Base-by-base conservation (phyloP, 2,329 filamentous ascomycete species). In the Chalaropsis thielavioides region DNA sequence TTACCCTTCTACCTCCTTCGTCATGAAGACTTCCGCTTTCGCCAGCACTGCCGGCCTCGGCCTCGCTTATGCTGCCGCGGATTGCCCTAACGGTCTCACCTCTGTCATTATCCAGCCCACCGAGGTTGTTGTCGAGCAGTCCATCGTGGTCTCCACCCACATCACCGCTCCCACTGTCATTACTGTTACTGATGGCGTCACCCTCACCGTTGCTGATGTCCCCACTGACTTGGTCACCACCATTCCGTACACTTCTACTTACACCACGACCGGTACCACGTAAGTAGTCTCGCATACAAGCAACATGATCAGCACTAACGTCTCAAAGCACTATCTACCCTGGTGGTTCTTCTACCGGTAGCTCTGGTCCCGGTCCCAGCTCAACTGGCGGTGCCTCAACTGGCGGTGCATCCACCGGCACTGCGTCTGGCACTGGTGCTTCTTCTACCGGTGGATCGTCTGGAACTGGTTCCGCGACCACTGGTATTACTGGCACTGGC, bases 41-140 rank as follows among this genome's bases (percentile, higher is more conserved):
- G 67, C 66, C 35, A 41, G 62, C 63, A 64, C 49, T n/a, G 65
- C 65, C 6, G 58, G 62, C 17, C 51, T 67, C 38, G 65, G 65
- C 8, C 19, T 67, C 27, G 65, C 56, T 8, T 67, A 67, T 41
- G 65, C 62, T 2, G 44, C 63, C 0, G 43, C 63, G 3, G 65
- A 66, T 15, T 67, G 65, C n/a, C 62, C 58, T 6, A 49, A 56
- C 22, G 65, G 62, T 3, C n/a, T 46, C 1, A 67, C 62, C 11
- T 64, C 65, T 2, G 44, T 67, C 5, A 41, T 64, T 27, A 27
- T 56, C 13, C 62, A 64, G 44, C 65, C 65, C 22, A 67, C 62
- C 24, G 65, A 56, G 35, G 31, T 64, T 22, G 46, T 67, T 2
- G 44, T 67, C 2, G 41, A 22, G 1, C 58, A 64, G 27, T 11